These are phyloP conservation scores for Streptanthus diversifolius DNA, from an alignment of 345 rosid species.

Conservation along the genomic window DNA sequence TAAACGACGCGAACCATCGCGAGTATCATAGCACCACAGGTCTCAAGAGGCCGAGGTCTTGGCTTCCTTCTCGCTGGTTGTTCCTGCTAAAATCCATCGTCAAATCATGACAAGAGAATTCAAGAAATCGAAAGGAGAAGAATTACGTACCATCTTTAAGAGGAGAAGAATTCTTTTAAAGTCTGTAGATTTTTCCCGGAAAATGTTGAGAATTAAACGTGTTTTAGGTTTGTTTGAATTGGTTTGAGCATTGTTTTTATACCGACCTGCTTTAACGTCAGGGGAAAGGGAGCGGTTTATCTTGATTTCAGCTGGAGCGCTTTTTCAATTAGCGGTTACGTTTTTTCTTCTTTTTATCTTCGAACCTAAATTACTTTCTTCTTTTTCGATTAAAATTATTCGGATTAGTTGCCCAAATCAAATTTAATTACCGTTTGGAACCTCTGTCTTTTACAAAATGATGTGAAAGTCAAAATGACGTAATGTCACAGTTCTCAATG, in stretches of 20 bases:
- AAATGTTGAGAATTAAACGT: not conserved
- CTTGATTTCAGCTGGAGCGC: slow-evolving; percentile 11
- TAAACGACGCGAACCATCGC: slow-evolving; percentile 38
- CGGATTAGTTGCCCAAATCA: no score
- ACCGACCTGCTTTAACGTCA: not conserved
- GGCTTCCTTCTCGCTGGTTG: slow-evolving; percentile 5
- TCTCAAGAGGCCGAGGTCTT: slow-evolving; percentile 56
- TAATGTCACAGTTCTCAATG: not conserved
- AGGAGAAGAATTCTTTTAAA: not conserved
- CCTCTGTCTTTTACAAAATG: no score
- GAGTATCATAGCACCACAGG: slow-evolving; percentile 42
- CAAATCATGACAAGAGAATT: not conserved
- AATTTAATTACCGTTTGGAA: no score
- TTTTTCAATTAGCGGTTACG: slow-evolving; percentile 18
- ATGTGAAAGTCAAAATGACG: not conserved
- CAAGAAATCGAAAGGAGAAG: not conserved
- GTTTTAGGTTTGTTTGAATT: not conserved
- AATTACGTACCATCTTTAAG: slow-evolving; percentile 28
- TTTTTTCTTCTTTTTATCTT: not conserved
- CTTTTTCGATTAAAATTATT: not conserved
- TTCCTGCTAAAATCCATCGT: slow-evolving; percentile 16
- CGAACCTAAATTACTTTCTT: not conserved
- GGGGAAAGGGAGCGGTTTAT: slow-evolving; percentile 20
- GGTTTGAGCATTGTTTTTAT: not conserved
- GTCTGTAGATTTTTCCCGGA: not conserved